Percentiles rank a stretch among this genome's conserved stretches.
Conservation (phyloP, 768 basidiomycete genomes). For the Xerocomellus amylosporus region DNA sequence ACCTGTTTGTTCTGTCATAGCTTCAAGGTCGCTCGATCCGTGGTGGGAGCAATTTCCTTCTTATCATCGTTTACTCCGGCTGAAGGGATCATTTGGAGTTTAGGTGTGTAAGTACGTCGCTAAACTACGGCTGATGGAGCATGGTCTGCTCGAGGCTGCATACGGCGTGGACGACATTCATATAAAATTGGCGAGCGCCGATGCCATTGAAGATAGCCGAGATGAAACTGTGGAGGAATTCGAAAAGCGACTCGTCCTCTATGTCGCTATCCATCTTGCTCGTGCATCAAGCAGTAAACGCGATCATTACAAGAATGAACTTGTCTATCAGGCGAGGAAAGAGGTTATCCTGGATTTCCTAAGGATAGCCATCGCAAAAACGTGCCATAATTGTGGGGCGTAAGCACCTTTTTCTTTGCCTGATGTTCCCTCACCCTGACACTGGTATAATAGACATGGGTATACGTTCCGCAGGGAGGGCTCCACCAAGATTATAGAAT, state of each 20-base stretch:
- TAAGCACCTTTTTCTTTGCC: slow-evolving; percentile 41
- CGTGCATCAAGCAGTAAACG: slow-evolving; percentile 54
- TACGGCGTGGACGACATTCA: slow-evolving; percentile 70
- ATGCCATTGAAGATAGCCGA: slow-evolving; percentile 39
- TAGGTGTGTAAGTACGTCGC: slow-evolving; percentile 83
- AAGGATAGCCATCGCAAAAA: slow-evolving; percentile 61
- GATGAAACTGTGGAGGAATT: slow-evolving; percentile 64
- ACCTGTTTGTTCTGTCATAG: slow-evolving; percentile 93
- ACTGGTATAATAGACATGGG: slow-evolving; percentile 47
- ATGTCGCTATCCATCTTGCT: slow-evolving; percentile 51
- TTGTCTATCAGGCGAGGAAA: slow-evolving; percentile 85
- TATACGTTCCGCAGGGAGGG: slow-evolving; percentile 95
- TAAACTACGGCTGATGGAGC: slow-evolving; percentile 84
- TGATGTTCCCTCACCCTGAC: slow-evolving; percentile 5
- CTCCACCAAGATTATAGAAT: slow-evolving; percentile 91
- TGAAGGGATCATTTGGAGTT: slow-evolving; percentile 8
- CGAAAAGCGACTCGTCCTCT: slow-evolving; percentile 60
- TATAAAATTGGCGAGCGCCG: slow-evolving; percentile 35
- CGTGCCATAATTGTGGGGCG: slow-evolving; percentile 86
- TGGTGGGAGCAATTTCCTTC: slow-evolving; percentile 45
- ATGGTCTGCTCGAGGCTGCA: slow-evolving; percentile 82
- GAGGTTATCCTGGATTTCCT: slow-evolving; percentile 80
- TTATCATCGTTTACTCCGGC: not conserved
- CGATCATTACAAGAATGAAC: slow-evolving; percentile 84
- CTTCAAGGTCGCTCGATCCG: slow-evolving; percentile 76